A percentile compares a stretch with the other conserved stretches of the same genome.
Evolutionary conservation across 441 rosid species (phyloP).

Genomic region (Adansonia grandidieri): DNA sequence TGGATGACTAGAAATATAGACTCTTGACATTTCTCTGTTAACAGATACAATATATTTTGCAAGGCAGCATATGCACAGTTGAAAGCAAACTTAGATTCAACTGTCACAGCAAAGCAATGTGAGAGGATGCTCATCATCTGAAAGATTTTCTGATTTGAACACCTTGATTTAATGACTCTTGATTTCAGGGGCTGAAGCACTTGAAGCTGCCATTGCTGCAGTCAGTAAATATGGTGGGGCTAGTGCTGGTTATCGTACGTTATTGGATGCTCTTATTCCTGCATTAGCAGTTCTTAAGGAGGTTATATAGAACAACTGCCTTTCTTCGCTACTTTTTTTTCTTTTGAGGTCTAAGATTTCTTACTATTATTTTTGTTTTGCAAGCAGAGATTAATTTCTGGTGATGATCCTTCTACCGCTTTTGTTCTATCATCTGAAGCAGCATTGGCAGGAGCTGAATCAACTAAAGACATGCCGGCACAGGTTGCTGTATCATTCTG

Average conservation of each 20-base stretch:
- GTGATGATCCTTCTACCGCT: conserved; percentile 68
- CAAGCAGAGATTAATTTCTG: conserved; percentile 71
- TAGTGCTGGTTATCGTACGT: conserved; percentile 81
- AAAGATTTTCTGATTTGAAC: conserved; percentile 10
- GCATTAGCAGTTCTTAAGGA: conserved; percentile 79
- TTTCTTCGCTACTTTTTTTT: not conserved
- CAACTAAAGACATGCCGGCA: conserved; percentile 84
- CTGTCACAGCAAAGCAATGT: conserved; percentile 74
- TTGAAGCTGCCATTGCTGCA: conserved; percentile 79
- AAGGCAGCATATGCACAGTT: conserved; percentile 86
- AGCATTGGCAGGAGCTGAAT: conserved; percentile 86
- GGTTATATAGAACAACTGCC: conserved; percentile 42
- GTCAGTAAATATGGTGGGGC: conserved; percentile 96
- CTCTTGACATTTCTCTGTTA: conserved; percentile 21
- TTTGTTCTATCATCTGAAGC: conserved; percentile 83
- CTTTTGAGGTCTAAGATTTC: conserved; percentile 16
- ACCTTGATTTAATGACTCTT: conserved; percentile 21
- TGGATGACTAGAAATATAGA: conserved; percentile 11
- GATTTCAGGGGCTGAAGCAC: conserved; percentile 81
- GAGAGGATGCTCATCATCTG: conserved; percentile 42
- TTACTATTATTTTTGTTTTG: conserved; percentile 26
- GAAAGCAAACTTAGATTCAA: conserved; percentile 58
- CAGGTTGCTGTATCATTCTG: conserved; percentile 55
- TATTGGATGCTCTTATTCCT: conserved; percentile 93
- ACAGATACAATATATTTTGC: conserved; percentile 79